Evolutionary conservation across 352 stramenopile genomes (phyloP), one percentile per base, ranked within the genome.

Genomic region (Phytophthora lateralis): DNA sequence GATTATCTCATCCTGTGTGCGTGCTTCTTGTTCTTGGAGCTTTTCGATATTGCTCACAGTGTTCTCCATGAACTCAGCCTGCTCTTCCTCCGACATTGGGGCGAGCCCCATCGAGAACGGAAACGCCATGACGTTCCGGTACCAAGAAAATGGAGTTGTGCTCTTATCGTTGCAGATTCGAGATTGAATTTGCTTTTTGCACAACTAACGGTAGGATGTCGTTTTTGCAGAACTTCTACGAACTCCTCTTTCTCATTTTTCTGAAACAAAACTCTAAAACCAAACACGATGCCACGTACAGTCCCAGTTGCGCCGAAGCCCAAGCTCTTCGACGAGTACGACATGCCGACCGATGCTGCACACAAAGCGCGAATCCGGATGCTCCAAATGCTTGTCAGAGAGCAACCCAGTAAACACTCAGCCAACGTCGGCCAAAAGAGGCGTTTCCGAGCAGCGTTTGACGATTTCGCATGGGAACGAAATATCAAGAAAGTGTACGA

Each of bases 271-370:
- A 42, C 4, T 42, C 35, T 2, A 20, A 20, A 20, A 1, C 35
- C 12, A 39, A 24, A 10, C 21, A 27, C 6, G 17, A 64, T 64
- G 57, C 47, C 57, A 4, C 57, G 57, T 53, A 43, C 41, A 15
- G 30, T 65, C 24, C 29, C 20, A 18, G 48, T 59, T 0, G 48
- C 47, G 11, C 39, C 48, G 1, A 51, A 35, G 18, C 49, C 57
- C 1, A 60, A 66, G 26, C 57, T 66, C 14, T 66, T 66, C 9
- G 57, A 66, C 32, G 57, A 66, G 42, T 66, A 66, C 14, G 48
- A 59, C 4, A 66, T 60, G 57, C 57, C 41, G 0, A n/a, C 32
- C 3, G 32, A 41, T 27, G 39, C 48, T 24, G 30, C 48, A 29
- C 57, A 65, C 48, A 59, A 65, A 15, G 39, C 49, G 8, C 57